Evolutionary conservation across 2,329 filamentous ascomycete genomes (phyloP).

Genomic region (Raffaelea ambrosiae): DNA sequence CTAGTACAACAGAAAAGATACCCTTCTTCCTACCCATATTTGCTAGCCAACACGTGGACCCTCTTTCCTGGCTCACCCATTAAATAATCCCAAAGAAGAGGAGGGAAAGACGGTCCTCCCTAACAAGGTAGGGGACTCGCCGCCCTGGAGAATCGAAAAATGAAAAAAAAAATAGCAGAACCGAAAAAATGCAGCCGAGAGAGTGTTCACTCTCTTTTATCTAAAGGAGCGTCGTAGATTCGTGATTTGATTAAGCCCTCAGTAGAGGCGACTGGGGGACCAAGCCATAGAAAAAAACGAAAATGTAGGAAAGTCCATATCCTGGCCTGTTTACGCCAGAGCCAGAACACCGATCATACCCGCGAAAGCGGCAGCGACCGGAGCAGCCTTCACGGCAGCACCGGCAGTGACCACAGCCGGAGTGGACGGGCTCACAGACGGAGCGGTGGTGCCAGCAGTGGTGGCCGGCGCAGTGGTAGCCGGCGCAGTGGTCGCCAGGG

Average conservation of each 20-base stretch:
- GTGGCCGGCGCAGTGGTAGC: slow-evolving; percentile 12
- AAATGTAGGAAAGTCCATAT: neutral
- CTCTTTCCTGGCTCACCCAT: neutral
- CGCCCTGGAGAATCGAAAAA: neutral
- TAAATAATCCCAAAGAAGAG: neutral
- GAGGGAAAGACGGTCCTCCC: too few relatives aligned
- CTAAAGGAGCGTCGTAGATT: neutral
- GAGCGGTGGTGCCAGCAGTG: slow-evolving; percentile 21
- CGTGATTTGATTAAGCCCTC: neutral
- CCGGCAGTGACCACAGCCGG: slow-evolving; percentile 22
- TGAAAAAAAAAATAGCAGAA: too few relatives aligned
- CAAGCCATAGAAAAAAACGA: neutral
- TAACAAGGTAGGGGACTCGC: neutral
- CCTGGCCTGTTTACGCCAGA: slow-evolving; percentile 24
- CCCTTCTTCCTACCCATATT: too few relatives aligned
- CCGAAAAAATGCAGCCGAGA: neutral
- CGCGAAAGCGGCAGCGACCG: slow-evolving; percentile 25
- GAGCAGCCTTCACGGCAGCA: slow-evolving; percentile 22
- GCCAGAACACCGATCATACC: slow-evolving; percentile 28
- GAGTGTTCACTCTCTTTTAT: neutral
- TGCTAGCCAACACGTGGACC: too few relatives aligned
- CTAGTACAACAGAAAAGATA: too few relatives aligned
- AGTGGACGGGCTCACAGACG: slow-evolving; percentile 17
- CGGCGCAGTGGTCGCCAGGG: neutral
- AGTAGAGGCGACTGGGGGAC: too few relatives aligned